Evolutionary conservation across 495 filamentous ascomycete genomes (phyloP).

Genomic region (Monascus purpureus): DNA sequence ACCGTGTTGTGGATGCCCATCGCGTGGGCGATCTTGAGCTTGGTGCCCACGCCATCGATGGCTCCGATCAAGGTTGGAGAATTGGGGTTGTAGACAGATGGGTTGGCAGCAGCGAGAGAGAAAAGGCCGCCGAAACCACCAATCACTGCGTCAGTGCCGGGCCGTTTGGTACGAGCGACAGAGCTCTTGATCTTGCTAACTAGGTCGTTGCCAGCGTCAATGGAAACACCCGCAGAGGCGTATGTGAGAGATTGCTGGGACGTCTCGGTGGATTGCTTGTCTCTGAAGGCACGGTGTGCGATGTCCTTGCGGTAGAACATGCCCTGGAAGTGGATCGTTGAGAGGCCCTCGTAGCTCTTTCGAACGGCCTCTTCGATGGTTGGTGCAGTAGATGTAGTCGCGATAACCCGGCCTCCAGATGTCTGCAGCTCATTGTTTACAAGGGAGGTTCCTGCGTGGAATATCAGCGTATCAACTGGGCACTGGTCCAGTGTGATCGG

Average conservation of each 20-base stretch:
- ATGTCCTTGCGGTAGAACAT: slow-evolving; percentile 95
- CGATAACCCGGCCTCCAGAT: slow-evolving; percentile 82
- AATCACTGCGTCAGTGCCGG: slow-evolving; percentile 80
- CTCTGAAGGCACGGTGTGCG: slow-evolving; percentile 48
- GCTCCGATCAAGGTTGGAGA: slow-evolving; percentile 73
- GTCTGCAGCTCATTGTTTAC: slow-evolving; percentile 50
- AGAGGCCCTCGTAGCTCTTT: slow-evolving; percentile 70
- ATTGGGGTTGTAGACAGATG: slow-evolving; percentile 44
- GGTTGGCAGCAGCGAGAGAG: slow-evolving; percentile 55
- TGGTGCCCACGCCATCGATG: slow-evolving; percentile 94
- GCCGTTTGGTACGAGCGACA: slow-evolving; percentile 62
- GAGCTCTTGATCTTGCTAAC: slow-evolving; percentile 78
- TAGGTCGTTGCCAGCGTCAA: slow-evolving; percentile 81
- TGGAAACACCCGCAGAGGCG: slow-evolving; percentile 82
- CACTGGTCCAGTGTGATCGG: slow-evolving; percentile 46
- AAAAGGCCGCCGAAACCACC: slow-evolving; percentile 91
- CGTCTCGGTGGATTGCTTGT: slow-evolving; percentile 20
- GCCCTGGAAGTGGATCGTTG: slow-evolving; percentile 66
- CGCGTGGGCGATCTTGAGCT: slow-evolving; percentile 84
- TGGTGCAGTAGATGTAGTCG: slow-evolving; percentile 61
- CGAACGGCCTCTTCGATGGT: slow-evolving; percentile 68
- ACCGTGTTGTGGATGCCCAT: slow-evolving; percentile 84
- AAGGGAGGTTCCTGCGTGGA: slow-evolving; percentile 82
- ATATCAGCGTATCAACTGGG: slow-evolving; percentile 50
- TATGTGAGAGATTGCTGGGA: slow-evolving; percentile 59